Conservation (phyloP, 257 asterid species). For the Salvia splendens region DNA sequence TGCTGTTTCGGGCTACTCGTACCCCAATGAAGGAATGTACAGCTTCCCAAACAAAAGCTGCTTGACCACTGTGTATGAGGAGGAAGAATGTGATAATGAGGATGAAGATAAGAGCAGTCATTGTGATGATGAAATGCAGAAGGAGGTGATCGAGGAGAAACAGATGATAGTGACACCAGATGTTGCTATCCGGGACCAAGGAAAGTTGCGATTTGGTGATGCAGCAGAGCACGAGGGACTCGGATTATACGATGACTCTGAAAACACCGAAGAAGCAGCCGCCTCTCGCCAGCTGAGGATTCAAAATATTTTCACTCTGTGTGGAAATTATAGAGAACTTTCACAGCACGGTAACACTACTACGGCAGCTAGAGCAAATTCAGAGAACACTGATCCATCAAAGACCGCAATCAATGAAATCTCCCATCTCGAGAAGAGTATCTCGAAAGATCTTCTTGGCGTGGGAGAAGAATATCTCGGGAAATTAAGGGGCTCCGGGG, state of each 20-base stretch:
- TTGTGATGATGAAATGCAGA: slow-evolving; percentile 65
- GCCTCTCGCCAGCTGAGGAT: slow-evolving; percentile 53
- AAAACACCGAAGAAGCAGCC: slow-evolving; percentile 36
- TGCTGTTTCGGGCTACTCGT: slow-evolving; percentile 35
- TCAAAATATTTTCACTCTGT: slow-evolving; percentile 70
- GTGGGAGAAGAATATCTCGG: slow-evolving; percentile 17
- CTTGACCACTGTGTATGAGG: slow-evolving; percentile 85
- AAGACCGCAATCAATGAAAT: slow-evolving; percentile 6
- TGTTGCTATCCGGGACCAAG: slow-evolving; percentile 11
- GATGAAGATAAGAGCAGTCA: slow-evolving; percentile 47
- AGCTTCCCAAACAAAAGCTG: slow-evolving; percentile 45
- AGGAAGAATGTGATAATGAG: slow-evolving; percentile 62
- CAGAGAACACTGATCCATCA: background rate
- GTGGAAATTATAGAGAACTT: slow-evolving; percentile 67
- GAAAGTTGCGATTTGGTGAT: slow-evolving; percentile 15
- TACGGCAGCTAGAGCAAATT: slow-evolving; percentile 19
- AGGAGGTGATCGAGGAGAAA: slow-evolving; percentile 86
- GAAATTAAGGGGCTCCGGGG: slow-evolving; percentile 26
- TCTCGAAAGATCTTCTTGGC: slow-evolving; percentile 3
- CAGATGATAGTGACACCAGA: slow-evolving; percentile 43
- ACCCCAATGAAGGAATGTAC: slow-evolving; percentile 38
- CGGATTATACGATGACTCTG: slow-evolving; percentile 21
- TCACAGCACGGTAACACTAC: slow-evolving; percentile 41
- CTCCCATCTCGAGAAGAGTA: slow-evolving; percentile 27
- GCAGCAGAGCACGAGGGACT: slow-evolving; percentile 10